These are phyloP conservation scores for Rhizomucor miehei DNA, from an alignment of 371 early-diverging fungal species.

Conservation along the genomic window DNA sequence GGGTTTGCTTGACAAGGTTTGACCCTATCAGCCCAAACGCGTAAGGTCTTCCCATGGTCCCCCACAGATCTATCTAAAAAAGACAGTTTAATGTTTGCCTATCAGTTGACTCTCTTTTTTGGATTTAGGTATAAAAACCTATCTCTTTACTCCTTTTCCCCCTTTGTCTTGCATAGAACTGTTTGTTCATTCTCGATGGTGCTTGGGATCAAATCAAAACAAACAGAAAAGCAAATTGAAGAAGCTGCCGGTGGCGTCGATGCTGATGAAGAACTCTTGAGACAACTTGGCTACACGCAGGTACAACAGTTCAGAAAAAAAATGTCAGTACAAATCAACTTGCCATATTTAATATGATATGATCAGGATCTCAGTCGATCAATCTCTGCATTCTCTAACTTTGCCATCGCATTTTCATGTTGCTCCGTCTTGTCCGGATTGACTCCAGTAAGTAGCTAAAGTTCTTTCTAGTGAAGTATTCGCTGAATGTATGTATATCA, in stretches of 20 bases:
- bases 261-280: constrained; percentile 36
- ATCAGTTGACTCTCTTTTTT: no score
- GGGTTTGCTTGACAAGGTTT: no score
- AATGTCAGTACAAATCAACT: neutral
- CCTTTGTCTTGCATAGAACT: no score
- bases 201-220: constrained; percentile 8
- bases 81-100: no score
- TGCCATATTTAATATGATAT: neutral
- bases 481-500: neutral
- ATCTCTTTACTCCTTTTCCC: no score
- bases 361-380: constrained; percentile 63
- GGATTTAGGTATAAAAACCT: no score
- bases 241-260: constrained; percentile 10
- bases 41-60: no score
- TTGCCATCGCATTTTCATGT: constrained; percentile 63
- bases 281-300: constrained; percentile 49
- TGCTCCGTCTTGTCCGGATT: constrained; percentile 61
- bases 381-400: constrained; percentile 60
- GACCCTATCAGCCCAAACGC: no score
- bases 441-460: constrained; percentile 39
- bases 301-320: constrained; percentile 16
- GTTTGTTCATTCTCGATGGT: neutral
- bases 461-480: neutral
- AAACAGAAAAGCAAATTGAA: constrained; percentile 14
- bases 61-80: no score